Conservation (phyloP, 768 basidiomycete genomes). For the Mycena latifolia region DNA sequence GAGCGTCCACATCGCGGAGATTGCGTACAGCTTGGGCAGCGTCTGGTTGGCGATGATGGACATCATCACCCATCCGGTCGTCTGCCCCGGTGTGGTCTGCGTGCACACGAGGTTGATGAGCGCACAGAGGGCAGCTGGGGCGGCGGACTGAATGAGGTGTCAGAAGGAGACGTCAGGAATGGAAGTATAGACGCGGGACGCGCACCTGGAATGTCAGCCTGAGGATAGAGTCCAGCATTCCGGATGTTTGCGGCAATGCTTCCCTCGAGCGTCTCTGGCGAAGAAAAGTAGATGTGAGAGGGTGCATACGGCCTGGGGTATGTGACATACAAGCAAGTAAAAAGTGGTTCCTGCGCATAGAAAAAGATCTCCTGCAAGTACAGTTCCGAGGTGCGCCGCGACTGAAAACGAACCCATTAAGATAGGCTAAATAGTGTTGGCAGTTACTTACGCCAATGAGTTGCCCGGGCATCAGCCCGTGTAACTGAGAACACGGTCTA, state of each 20-base stretch:
- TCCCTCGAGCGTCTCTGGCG: not conserved
- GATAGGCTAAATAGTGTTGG: too few species aligned
- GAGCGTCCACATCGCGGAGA: slow-evolving; percentile 15
- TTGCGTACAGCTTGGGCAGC: slow-evolving; percentile 8
- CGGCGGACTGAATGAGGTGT: not conserved
- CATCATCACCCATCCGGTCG: not conserved
- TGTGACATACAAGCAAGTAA: not conserved
- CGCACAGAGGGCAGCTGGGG: not conserved
- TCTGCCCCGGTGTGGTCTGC: not conserved
- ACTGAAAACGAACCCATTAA: not conserved
- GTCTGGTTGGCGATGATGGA: not conserved
- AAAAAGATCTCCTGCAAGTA: not conserved
- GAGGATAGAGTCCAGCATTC: not conserved
- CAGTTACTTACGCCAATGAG: too few species aligned
- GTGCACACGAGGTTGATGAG: not conserved
- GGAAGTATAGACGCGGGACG: not conserved
- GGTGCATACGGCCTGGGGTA: not conserved
- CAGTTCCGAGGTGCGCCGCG: not conserved
- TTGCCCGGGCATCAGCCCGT: too few species aligned
- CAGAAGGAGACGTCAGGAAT: too few species aligned
- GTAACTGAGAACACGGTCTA: not conserved
- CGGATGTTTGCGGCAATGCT: not conserved
- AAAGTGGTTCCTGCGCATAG: not conserved
- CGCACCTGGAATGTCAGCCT: not conserved
- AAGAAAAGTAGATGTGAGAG: not conserved